Evolutionary conservation across 768 basidiomycete genomes (phyloP).

Genomic region (Glaciozyma martinii): DNA sequence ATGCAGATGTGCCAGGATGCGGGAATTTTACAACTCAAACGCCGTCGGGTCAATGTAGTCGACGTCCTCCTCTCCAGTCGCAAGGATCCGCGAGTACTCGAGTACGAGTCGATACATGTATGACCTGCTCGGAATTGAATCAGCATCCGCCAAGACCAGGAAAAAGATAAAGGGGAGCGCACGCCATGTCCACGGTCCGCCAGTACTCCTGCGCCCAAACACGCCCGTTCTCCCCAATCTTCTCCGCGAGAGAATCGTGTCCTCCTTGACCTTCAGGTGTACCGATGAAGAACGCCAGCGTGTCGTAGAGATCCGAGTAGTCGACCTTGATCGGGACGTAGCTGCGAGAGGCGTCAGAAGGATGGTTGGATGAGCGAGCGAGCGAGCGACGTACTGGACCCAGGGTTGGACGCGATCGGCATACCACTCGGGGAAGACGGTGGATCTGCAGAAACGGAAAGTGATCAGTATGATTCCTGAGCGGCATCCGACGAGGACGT

Average conservation of each 20-base stretch:
- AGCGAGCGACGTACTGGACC: slow-evolving; percentile 36
- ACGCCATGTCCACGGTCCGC: slow-evolving; percentile 40
- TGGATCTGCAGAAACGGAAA: slow-evolving; percentile 39
- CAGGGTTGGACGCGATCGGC: slow-evolving; percentile 40
- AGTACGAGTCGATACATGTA: slow-evolving; percentile 36
- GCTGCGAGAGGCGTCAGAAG: not conserved
- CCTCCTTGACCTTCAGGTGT: slow-evolving; percentile 32
- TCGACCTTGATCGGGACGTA: slow-evolving; percentile 33
- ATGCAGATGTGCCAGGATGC: no score
- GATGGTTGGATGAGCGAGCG: not conserved
- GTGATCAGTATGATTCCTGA: not conserved
- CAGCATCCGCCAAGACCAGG: not conserved
- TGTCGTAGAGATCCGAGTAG: slow-evolving; percentile 34
- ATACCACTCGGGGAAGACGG: slow-evolving; percentile 37
- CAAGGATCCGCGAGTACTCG: slow-evolving; percentile 36
- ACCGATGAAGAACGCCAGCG: slow-evolving; percentile 35
- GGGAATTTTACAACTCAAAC: not conserved
- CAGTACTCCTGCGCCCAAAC: slow-evolving; percentile 40
- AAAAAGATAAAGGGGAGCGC: slow-evolving; percentile 31
- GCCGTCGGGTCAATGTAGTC: slow-evolving; percentile 9
- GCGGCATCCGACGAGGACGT: slow-evolving; percentile 56
- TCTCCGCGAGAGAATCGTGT: slow-evolving; percentile 40
- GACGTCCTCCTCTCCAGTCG: slow-evolving; percentile 27
- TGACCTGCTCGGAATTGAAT: not conserved
- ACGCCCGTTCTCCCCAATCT: slow-evolving; percentile 40